Base-by-base conservation (phyloP, 73 alveolate species). In the Paramecium tetraurelia region DNA sequence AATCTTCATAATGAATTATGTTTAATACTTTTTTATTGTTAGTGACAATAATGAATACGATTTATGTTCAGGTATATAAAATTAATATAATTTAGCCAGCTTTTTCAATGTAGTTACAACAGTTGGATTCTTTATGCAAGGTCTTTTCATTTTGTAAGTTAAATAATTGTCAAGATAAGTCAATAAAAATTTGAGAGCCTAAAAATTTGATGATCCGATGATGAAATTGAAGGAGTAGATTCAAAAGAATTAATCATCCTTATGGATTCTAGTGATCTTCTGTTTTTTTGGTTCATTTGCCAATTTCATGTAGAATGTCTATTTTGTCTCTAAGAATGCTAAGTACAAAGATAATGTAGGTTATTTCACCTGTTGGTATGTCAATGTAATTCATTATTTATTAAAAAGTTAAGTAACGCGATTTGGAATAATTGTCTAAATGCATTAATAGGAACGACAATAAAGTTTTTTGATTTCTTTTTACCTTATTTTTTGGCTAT, bases 51-150 rank as follows among this genome's bases (percentile, higher is more conserved):
- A n/a, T 16, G 20, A 29, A 7, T 80, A 80, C 38, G 57, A 48
- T 44, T 43, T 80, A 21, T 80, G 90, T 80, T 22, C 31, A 4
- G 90, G 90, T 80, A 80, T 16, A 31, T 22, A 4, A 80, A 80
- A 1, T 68, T 9, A 36, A 35, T 43, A 8, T 80, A 44, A 44
- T 80, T 44, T 80, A 80, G 90, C 90, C 20, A 41, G 36, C 6
- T 80, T 80, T 35, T 80, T 80, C 18, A 80, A 80, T 46, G 24
- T 80, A 1, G 90, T 80, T 5, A 80, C 90, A 3, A 80, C 90
- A 14, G 90, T 80, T 0, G 90, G 90, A 40, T 80, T 80, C 46
- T 80, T 80, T 80, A 80, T 80, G 90, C 53, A 80, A 80, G 90
- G 90, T 18, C 57, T 80, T 22, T 80, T 80, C 38, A 80, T 80